These are phyloP conservation scores for Escallonia rubra DNA, from an alignment of 129 eudicot genomes.

Conservation along the genomic window DNA sequence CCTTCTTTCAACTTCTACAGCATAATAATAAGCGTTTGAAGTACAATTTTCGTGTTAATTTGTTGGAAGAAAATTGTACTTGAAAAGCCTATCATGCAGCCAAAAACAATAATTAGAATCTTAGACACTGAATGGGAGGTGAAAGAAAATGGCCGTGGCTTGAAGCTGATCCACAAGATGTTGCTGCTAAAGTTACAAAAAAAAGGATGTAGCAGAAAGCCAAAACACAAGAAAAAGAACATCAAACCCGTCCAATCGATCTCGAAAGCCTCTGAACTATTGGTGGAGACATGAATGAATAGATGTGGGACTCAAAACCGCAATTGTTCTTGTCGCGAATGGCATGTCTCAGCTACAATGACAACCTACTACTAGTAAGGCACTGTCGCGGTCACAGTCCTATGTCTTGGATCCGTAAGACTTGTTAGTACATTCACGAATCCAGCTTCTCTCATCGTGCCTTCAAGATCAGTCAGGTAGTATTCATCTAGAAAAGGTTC, in stretches of 20 bases:
- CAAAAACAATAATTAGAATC: too few relatives aligned
- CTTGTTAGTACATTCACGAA: slow-evolving; percentile 56
- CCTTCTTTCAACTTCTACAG: too few relatives aligned
- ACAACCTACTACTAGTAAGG: slow-evolving; percentile 28
- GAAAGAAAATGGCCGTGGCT: too few relatives aligned
- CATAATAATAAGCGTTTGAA: too few relatives aligned
- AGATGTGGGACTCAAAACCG: neutral
- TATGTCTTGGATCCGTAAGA: slow-evolving; percentile 90
- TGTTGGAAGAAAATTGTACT: too few relatives aligned
- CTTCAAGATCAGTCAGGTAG: slow-evolving; percentile 83
- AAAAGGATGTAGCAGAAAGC: too few relatives aligned
- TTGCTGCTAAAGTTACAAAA: too few relatives aligned
- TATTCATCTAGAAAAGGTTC: slow-evolving; percentile 96
- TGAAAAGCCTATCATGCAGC: too few relatives aligned
- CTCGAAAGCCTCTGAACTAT: neutral
- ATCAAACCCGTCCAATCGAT: neutral
- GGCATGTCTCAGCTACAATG: neutral
- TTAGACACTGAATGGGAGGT: too few relatives aligned
- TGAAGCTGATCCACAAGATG: too few relatives aligned
- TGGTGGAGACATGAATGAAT: neutral
- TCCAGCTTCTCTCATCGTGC: slow-evolving; percentile 54
- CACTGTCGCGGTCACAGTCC: slow-evolving; percentile 82
- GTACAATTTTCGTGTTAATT: too few relatives aligned
- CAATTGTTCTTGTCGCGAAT: neutral
- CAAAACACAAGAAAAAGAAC: too few relatives aligned